A percentile compares a stretch with the other conserved stretches of the same genome.
phyloP scores from a whole-genome alignment of 228 moss, liverwort and hornwort genomes.

The Sphagnum magellanicum region DNA sequence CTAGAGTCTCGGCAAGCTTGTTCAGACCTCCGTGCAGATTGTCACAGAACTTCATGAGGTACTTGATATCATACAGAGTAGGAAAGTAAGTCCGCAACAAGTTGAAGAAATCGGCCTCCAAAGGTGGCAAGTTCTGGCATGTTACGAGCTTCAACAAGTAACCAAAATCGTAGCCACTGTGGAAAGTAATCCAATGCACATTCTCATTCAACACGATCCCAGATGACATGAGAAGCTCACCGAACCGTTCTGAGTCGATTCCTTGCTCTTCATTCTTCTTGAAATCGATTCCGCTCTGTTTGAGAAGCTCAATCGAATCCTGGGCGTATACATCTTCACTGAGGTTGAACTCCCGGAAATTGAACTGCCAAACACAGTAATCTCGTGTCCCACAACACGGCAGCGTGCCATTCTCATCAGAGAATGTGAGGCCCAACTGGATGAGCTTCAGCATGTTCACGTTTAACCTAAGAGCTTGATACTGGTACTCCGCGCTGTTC shows the following conservation, averaged over 20 bases:
- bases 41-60: constrained; percentile 99
- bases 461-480: constrained; percentile 86
- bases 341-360: constrained; percentile 96
- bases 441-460: constrained; percentile 99
- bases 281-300: constrained; percentile 95
- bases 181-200: constrained; percentile 99
- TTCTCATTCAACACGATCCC: constrained; percentile 99
- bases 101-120: constrained; percentile 93
- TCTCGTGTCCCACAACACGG: constrained; percentile 85
- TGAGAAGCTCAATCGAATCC: constrained; percentile 92
- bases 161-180: constrained; percentile 96
- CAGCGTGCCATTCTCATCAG: constrained; percentile 87
- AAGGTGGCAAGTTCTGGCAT: constrained; percentile 82
- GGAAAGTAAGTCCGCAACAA: constrained; percentile 94
- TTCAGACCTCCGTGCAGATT: constrained; percentile 98
- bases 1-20: constrained; percentile 87
- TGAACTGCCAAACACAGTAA: constrained; percentile 99
- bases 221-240: constrained; percentile 97
- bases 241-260: constrained; percentile 88
- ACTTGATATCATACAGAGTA: constrained; percentile 99
- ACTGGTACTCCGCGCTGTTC: constrained; percentile 88
- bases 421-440: constrained; percentile 97
- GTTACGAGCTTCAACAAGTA: constrained; percentile 98
- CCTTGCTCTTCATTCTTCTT: constrained; percentile 90
- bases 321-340: constrained; percentile 96